These are phyloP conservation scores for Phytophthora hybrid DNA, from an alignment of 352 stramenopile species.

Conservation along the genomic window DNA sequence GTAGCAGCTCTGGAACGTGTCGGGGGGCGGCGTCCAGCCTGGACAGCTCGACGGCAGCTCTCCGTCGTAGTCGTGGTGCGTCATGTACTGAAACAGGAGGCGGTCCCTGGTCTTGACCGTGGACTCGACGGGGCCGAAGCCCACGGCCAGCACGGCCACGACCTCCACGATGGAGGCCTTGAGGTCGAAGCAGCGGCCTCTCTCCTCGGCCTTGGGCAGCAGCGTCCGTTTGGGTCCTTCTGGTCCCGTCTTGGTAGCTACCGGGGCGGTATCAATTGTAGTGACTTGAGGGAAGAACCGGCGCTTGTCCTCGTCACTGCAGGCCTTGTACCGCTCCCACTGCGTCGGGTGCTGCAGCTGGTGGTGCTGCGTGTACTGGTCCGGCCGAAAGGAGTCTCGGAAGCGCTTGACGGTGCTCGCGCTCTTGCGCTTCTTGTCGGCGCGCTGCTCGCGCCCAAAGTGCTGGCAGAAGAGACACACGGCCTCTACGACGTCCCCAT, in stretches of 20 bases:
- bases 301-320: constrained; percentile 48
- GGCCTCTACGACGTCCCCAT: constrained; percentile 41
- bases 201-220: constrained; percentile 24
- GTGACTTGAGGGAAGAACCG: constrained; percentile 46
- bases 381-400: constrained; percentile 58
- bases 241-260: not conserved
- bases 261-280: not conserved
- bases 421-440: constrained; percentile 51
- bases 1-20: constrained; percentile 33
- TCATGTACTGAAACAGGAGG: constrained; percentile 33
- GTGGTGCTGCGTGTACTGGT: constrained; percentile 73
- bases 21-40: constrained; percentile 15
- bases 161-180: constrained; percentile 35
- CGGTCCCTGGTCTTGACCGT: constrained; percentile 31
- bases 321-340: constrained; percentile 51
- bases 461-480: constrained; percentile 66
- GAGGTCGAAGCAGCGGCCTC: constrained; percentile 25
- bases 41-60: constrained; percentile 9
- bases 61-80: constrained; percentile 28
- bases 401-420: constrained; percentile 67
- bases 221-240: not conserved
- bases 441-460: constrained; percentile 59
- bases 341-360: constrained; percentile 52
- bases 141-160: constrained; percentile 33
- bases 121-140: constrained; percentile 21